A percentile compares a stretch with the other conserved stretches of the same genome.
These are phyloP conservation scores for Trichoderma simmonsii DNA, from an alignment of 2,329 filamentous ascomycete genomes.

Conservation along the genomic window DNA sequence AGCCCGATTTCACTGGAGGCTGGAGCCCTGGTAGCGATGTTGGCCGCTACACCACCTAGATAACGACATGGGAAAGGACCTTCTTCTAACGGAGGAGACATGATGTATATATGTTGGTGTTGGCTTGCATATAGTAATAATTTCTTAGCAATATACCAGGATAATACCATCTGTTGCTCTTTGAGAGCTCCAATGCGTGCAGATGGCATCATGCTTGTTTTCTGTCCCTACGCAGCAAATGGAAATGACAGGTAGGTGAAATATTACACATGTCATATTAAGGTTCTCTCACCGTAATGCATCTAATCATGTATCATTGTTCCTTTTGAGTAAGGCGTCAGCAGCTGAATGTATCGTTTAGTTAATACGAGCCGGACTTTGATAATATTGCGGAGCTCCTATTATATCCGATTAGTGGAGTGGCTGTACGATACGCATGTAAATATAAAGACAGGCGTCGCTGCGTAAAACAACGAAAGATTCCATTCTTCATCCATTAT, in stretches of 20 bases:
- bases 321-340: not conserved
- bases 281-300: not conserved
- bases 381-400: not conserved
- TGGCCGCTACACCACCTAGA: slow-evolving; percentile 34
- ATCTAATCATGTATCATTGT: not conserved
- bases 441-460: not conserved
- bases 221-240: not conserved
- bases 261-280: not conserved
- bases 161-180: not conserved
- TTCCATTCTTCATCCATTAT: not conserved
- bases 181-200: not conserved
- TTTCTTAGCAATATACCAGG: not conserved
- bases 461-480: not conserved
- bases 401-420: not conserved
- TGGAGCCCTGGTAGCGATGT: slow-evolving; percentile 36
- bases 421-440: not conserved
- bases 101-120: not conserved
- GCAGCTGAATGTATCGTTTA: not conserved
- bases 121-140: not conserved
- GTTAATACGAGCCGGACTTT: not conserved
- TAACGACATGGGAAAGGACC: too few relatives aligned
- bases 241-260: not conserved
- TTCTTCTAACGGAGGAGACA: not conserved
- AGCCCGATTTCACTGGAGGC: slow-evolving; percentile 34
- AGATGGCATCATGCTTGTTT: not conserved